Conservation (phyloP, 306 rosid genomes). For the Bauhinia variegata region DNA sequence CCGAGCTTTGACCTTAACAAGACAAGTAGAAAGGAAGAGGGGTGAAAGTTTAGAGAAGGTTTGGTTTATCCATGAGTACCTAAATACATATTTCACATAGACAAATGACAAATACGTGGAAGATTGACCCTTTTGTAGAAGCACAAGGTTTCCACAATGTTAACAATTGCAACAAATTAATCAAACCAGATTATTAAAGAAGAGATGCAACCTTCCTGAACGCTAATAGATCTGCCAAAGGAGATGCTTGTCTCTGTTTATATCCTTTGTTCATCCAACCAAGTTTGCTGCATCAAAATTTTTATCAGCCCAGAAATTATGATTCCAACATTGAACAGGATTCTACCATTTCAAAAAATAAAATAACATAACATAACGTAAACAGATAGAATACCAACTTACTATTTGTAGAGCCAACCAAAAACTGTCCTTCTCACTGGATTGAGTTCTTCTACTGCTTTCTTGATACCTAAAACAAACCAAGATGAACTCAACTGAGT, state of each 20-base stretch:
- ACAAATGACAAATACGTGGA: no score
- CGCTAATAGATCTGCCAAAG: constrained; percentile 78
- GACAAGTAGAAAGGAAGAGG: not conserved
- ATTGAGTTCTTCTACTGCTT: constrained; percentile 70
- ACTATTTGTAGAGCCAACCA: constrained; percentile 71
- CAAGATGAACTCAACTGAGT: constrained; percentile 16
- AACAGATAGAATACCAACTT: constrained; percentile 29
- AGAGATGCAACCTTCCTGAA: constrained; percentile 69
- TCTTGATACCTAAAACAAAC: constrained; percentile 65
- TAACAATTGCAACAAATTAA: no score
- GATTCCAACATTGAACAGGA: no score
- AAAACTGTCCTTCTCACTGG: constrained; percentile 69
- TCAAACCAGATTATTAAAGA: not conserved
- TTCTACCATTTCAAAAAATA: no score
- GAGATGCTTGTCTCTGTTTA: constrained; percentile 71
- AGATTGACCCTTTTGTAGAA: no score
- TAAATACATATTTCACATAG: no score
- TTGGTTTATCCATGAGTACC: no score
- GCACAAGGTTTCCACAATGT: no score
- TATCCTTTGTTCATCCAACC: constrained; percentile 82
- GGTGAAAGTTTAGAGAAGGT: constrained; percentile 23
- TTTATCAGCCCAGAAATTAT: not conserved
- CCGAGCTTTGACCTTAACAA: constrained; percentile 71
- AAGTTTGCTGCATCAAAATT: constrained; percentile 72
- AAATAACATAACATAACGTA: no score